Conservation (phyloP, 1,139 yeast genomes). For the Debaryomycetaceae sp. region DNA sequence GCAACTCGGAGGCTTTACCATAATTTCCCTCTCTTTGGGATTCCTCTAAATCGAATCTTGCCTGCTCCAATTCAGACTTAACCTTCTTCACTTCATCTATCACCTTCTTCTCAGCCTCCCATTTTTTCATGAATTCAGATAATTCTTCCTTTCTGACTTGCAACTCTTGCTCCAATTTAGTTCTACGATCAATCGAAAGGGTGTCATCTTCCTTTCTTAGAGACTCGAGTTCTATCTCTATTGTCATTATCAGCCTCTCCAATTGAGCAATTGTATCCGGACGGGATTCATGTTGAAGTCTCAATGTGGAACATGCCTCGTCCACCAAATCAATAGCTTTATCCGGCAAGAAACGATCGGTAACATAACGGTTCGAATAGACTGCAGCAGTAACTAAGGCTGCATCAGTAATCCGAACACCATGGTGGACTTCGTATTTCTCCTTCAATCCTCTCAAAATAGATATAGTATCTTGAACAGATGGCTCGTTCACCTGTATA, state of each 20-base stretch:
- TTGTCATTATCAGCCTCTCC: constrained; percentile 88
- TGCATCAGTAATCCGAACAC: constrained; percentile 91
- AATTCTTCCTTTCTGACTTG: constrained; percentile 62
- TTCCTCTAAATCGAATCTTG: constrained; percentile 76
- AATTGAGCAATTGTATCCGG: constrained; percentile 91
- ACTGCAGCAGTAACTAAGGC: constrained; percentile 94
- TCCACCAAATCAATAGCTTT: constrained; percentile 95
- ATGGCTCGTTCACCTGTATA: constrained; percentile 84
- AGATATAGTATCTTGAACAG: constrained; percentile 87
- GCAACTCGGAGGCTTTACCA: constrained; percentile 83
- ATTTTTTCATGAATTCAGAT: constrained; percentile 65
- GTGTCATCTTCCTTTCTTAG: constrained; percentile 89
- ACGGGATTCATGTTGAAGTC: constrained; percentile 93
- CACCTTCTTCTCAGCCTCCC: constrained; percentile 80
- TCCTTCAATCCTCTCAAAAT: constrained; percentile 92
- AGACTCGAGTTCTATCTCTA: constrained; percentile 91
- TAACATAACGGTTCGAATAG: constrained; percentile 84
- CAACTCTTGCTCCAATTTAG: constrained; percentile 62
- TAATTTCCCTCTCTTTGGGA: constrained; percentile 83
- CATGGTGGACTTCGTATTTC: constrained; percentile 94
- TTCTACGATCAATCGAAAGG: constrained; percentile 70
- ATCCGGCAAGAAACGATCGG: constrained; percentile 90
- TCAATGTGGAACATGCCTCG: constrained; percentile 92
- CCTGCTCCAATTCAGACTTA: constrained; percentile 79
- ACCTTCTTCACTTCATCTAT: constrained; percentile 76